Percentiles rank a stretch among this genome's conserved stretches.
phyloP scores from a whole-genome alignment of 768 basidiomycete genomes.

The Psilocybe cubensis region DNA sequence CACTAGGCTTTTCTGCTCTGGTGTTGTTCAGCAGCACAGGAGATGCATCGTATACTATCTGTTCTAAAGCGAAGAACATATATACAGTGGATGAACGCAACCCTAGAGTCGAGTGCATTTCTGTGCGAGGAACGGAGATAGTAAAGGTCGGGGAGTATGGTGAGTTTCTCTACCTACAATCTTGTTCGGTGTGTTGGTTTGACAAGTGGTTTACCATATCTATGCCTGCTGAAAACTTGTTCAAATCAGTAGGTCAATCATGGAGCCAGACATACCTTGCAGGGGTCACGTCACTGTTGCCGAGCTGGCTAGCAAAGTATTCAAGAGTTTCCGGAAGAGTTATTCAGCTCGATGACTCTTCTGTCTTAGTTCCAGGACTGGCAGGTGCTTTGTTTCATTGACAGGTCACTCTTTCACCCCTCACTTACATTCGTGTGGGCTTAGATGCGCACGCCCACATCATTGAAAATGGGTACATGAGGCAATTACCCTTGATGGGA shows the following conservation, averaged over 20 bases:
- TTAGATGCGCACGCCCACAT: constrained; percentile 84
- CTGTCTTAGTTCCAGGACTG: constrained; percentile 67
- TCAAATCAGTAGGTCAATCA: constrained; percentile 10
- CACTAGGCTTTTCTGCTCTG: background rate
- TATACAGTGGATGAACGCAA: constrained; percentile 68
- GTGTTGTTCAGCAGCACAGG: background rate
- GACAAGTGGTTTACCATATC: no score
- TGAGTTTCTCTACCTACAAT: constrained; percentile 31
- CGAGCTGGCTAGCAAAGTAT: constrained; percentile 6
- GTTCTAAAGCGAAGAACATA: constrained; percentile 52
- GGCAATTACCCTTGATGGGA: constrained; percentile 64
- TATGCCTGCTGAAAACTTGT: no score
- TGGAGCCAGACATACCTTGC: background rate
- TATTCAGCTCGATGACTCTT: constrained; percentile 13
- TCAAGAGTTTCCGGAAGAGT: constrained; percentile 7
- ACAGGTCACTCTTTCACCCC: background rate
- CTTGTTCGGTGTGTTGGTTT: background rate
- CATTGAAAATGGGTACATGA: constrained; percentile 72
- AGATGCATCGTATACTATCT: constrained; percentile 54
- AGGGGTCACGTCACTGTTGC: background rate
- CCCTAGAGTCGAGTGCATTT: constrained; percentile 65
- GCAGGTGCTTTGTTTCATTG: constrained; percentile 49
- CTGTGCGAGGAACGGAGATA: constrained; percentile 52
- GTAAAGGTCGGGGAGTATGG: constrained; percentile 51
- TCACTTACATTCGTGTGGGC: background rate